These are phyloP conservation scores for Lagerstroemia speciosa DNA, from an alignment of 345 rosid species.

Conservation along the genomic window DNA sequence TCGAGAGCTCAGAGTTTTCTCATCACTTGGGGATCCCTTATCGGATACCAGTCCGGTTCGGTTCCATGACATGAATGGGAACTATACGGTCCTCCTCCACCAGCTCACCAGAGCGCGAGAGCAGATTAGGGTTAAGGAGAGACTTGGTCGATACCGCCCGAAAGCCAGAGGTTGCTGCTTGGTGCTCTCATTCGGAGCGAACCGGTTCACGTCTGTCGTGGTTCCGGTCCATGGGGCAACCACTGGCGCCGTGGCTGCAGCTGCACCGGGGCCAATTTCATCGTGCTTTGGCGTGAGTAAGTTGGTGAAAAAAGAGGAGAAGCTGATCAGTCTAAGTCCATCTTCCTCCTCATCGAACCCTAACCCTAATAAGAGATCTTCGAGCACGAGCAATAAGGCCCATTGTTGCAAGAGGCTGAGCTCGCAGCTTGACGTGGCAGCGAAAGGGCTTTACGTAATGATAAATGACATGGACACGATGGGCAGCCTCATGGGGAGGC, in stretches of 20 bases:
- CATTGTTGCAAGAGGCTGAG: conserved; percentile 17
- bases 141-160: no score
- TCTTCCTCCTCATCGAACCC: not conserved
- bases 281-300: conserved; percentile 18
- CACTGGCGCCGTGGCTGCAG: conserved; percentile 38
- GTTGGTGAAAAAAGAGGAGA: not conserved
- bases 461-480: conserved; percentile 73
- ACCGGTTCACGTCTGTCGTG: conserved; percentile 31
- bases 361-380: not conserved
- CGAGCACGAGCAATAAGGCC: not conserved
- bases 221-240: conserved; percentile 54
- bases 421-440: conserved; percentile 59
- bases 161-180: conserved; percentile 33
- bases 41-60: conserved; percentile 23
- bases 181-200: conserved; percentile 30
- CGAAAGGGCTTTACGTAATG: conserved; percentile 60
- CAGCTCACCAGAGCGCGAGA: conserved; percentile 37
- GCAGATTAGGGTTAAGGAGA: conserved; percentile 40
- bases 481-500: conserved; percentile 46
- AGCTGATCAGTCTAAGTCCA: not conserved
- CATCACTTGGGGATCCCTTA: conserved; percentile 45
- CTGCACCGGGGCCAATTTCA: conserved; percentile 46
- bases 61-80: conserved; percentile 33
- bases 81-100: no score
- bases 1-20: conserved; percentile 43